phyloP scores from a whole-genome alignment of 371 early-diverging fungal genomes.

The Syncephalis plumigaleata region DNA sequence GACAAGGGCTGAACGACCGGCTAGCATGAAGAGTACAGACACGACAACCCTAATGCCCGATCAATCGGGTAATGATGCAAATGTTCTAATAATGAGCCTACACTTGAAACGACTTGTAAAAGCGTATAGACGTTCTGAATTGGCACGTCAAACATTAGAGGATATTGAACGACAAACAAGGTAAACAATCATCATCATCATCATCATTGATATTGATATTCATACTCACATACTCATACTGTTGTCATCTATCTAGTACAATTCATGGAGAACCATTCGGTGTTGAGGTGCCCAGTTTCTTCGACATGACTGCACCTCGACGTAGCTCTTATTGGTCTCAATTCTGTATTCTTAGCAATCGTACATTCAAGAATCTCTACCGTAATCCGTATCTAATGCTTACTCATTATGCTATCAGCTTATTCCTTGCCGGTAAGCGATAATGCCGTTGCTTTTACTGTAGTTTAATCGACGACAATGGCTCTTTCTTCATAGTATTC shows the following conservation, averaged over 20 bases:
- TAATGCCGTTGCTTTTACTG: constrained; percentile 4
- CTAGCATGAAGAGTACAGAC: too few relatives aligned
- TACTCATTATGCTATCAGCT: constrained; percentile 59
- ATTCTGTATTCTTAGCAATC: constrained; percentile 56
- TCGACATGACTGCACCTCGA: constrained; percentile 16
- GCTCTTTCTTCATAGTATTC: constrained; percentile 18
- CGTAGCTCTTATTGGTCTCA: constrained; percentile 55
- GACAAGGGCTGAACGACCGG: not conserved
- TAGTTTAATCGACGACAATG: not conserved
- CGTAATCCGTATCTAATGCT: constrained; percentile 74
- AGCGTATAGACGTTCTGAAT: constrained; percentile 21
- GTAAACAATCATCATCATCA: not conserved
- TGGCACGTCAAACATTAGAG: constrained; percentile 18
- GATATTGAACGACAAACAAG: constrained; percentile 21
- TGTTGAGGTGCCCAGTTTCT: constrained; percentile 5
- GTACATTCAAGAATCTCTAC: constrained; percentile 76
- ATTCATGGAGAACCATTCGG: constrained; percentile 6
- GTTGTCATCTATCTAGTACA: constrained; percentile 5
- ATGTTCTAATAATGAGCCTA: constrained; percentile 15
- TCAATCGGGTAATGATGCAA: constrained; percentile 1
- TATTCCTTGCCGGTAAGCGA: constrained; percentile 42
- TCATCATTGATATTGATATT: too few relatives aligned
- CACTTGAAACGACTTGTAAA: constrained; percentile 24
- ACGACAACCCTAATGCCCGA: too few relatives aligned
- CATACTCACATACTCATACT: not conserved